Evolutionary conservation across 345 rosid species (phyloP), one percentile per base, ranked within the genome.

Genomic region (Hypericum androsaemum): DNA sequence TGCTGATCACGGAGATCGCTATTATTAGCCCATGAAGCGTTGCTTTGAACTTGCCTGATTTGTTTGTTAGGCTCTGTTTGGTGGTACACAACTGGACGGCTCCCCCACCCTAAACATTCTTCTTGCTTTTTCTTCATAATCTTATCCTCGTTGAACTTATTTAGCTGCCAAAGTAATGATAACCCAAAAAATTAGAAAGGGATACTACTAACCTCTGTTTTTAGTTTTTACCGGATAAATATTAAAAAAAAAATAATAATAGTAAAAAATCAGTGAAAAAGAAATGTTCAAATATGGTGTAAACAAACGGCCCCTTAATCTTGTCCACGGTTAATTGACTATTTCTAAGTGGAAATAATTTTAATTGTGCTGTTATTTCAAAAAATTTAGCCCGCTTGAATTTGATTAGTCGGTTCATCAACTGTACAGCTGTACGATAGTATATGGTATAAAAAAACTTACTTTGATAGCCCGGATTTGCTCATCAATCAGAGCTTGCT

Each of bases 391-490:
- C n/a, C n/a, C n/a, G n/a, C n/a, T n/a, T n/a, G n/a, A n/a, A n/a
- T n/a, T n/a, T n/a, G n/a, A n/a, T n/a, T n/a, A n/a, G n/a, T n/a
- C n/a, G n/a, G n/a, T n/a, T n/a, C n/a, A n/a, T n/a, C n/a, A n/a
- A n/a, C n/a, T n/a, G n/a, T n/a, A n/a, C n/a, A n/a, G n/a, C n/a
- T n/a, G n/a, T n/a, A n/a, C n/a, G n/a, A n/a, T n/a, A n/a, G n/a
- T n/a, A n/a, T n/a, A n/a, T n/a, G n/a, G n/a, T n/a, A n/a, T n/a
- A n/a, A n/a, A n/a, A 4, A 32, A 14, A 28, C 48, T 55, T 70
- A 80, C 87, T 57, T 77, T 82, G 60, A 77, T 43, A 22, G 76
- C 76, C 69, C 76, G 63, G 57, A 78, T 77, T 80, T 76, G 86
- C 17, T 72, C 66, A 58, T 75, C 85, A 54, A 74, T 78, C 5